These are phyloP conservation scores for Chamaecrista fasciculata DNA, from an alignment of 306 rosid species.

Conservation along the genomic window DNA sequence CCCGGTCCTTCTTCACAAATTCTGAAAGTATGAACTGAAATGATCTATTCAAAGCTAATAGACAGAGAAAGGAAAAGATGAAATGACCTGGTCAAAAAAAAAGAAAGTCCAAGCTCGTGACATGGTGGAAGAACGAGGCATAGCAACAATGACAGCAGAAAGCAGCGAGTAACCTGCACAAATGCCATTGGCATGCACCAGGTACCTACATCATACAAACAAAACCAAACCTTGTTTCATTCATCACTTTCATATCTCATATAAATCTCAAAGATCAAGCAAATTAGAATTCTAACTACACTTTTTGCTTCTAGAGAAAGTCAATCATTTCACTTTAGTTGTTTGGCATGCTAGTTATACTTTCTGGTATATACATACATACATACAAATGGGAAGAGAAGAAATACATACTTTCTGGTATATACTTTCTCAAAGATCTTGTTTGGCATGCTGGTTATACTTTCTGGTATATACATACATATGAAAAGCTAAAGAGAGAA, in stretches of 20 bases:
- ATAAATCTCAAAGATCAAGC: constrained; percentile 10
- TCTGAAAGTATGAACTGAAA: neutral
- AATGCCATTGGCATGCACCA: constrained; percentile 87
- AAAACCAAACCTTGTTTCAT: constrained; percentile 5
- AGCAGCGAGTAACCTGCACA: constrained; percentile 92
- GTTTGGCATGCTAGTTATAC: too few species aligned
- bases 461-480: neutral
- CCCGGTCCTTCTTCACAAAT: neutral
- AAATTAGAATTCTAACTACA: neutral
- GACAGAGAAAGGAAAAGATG: neutral
- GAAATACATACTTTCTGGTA: too few species aligned
- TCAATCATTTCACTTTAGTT: neutral
- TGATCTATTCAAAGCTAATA: neutral
- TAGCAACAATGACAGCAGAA: constrained; percentile 62
- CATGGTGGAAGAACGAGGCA: constrained; percentile 55
- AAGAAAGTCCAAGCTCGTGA: constrained; percentile 84
- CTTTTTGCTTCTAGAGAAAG: neutral
- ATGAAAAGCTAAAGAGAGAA: neutral
- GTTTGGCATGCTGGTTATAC: too few species aligned
- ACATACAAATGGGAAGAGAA: too few species aligned
- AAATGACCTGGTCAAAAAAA: constrained; percentile 76
- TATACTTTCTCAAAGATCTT: too few species aligned
- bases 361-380: too few species aligned
- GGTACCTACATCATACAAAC: constrained; percentile 50
- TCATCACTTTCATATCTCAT: neutral